Evolutionary conservation across 148 eudicot species (phyloP), one percentile per base, ranked within the genome.

Genomic region (Selenicereus undatus): DNA sequence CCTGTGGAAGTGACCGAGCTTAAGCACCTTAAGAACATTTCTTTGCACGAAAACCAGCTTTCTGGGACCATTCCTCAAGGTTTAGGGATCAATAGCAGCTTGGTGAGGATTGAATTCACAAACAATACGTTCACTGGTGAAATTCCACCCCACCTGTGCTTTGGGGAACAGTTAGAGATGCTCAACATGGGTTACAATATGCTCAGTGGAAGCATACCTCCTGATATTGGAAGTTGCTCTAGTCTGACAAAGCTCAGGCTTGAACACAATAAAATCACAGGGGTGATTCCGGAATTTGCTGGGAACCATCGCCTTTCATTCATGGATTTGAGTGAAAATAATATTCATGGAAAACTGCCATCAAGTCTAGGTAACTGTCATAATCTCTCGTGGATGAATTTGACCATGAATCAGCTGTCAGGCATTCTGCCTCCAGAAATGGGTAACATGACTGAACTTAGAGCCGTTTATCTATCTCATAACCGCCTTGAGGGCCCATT

Each of bases 121-220:
- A 86, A 85, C 73, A 94, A 94, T 70, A 84, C 80, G 64, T 94
- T 94, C 82, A 81, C 84, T 8, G 93, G 97, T 32, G 81, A 83
- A 79, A 89, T 94, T 42, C 98, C 98, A 8, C 92, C 91, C 32
- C 83, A 85, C 73, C 84, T 94, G 77, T 94, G 98, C 83, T 88
- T 80, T 71, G 39, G 84, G 20, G 91, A 90, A 78, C 84, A 82
- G 77, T 76, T 94, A 75, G 54, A 62, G 74, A 78, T 29, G 82
- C 87, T 92, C 30, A 75, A 78, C 51, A 72, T 94, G 86, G 93
- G 93, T 32, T 21, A 60, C 6, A 94, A 94, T 84, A 79, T 65
- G 85, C 86, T 92, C 39, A 81, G 76, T 85, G 98, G 97, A 81
- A 80, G 86, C 69, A 84, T 92, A 74, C 94, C 98, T 81, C 68